A percentile compares a stretch with the other conserved stretches of the same genome.
Conservation (phyloP, 225 moss, liverwort and hornwort genomes). For the Physcomitrium patens region DNA sequence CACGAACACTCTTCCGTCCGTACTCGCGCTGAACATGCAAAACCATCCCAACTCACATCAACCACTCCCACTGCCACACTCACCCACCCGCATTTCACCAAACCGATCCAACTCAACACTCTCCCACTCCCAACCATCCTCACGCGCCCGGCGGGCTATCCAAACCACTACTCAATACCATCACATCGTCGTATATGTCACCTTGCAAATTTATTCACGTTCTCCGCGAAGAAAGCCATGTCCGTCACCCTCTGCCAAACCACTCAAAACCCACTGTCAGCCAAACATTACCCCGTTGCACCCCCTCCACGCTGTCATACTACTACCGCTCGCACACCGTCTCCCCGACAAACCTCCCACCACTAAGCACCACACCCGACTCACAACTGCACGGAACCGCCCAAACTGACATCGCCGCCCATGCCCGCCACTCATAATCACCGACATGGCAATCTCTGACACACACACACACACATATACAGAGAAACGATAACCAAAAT, state of each 20-base stretch:
- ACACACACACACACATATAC: too few relatives aligned
- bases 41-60: constrained; percentile 19
- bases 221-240: constrained; percentile 65
- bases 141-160: too few relatives aligned
- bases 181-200: constrained; percentile 23
- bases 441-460: too few relatives aligned
- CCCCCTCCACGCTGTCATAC: background rate
- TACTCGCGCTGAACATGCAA: constrained; percentile 73
- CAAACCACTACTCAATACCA: constrained; percentile 5
- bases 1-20: constrained; percentile 65
- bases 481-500: background rate
- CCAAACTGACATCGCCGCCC: too few relatives aligned
- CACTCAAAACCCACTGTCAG: background rate
- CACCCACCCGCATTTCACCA: background rate
- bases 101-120: constrained; percentile 15
- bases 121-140: too few relatives aligned
- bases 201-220: constrained; percentile 61
- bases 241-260: constrained; percentile 62
- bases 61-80: constrained; percentile 18
- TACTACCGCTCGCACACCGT: background rate
- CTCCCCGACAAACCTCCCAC: too few relatives aligned
- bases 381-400: too few relatives aligned
- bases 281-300: background rate
- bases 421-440: too few relatives aligned
- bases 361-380: too few relatives aligned